Base-by-base conservation (phyloP, 1,139 yeast species). In the Yamadazyma blattariae region DNA sequence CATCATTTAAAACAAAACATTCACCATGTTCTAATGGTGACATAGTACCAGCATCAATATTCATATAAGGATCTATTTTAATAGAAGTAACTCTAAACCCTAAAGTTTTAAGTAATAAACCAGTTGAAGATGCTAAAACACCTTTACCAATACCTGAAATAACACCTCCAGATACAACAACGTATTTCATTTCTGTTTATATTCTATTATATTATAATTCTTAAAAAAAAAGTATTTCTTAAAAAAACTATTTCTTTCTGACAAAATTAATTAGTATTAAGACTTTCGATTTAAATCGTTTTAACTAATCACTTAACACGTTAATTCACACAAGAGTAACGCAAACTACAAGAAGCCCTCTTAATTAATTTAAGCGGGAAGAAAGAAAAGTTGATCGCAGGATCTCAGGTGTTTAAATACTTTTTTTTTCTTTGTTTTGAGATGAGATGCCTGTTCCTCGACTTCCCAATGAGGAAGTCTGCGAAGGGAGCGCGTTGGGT, bases 21-120 rank as follows among this genome's bases (percentile, higher is more conserved):
- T 92, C 99, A 46, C 99, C 99, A 58, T 92, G 99, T 62, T 92
- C 99, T 58, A 92, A 73, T 17, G 99, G 99, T 29, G 96, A 87
- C 98, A 92, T 92, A 36, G 99, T 92, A 52, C 99, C 99, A 31
- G 99, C 99, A 67, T 92, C 99, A 49, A 92, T 88, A 67, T 92
- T 92, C 95, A 92, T 87, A 67, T 92, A 92, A 29, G 99, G 99
- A 68, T 92, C 99, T 56, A 92, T 92, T 64, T 92, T 92, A 70
- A 94, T 92, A 12, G 97, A 89, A 5, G 98, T 90, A 42, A 90
- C 98, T 60, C 95, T 82, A 54, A 85, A 75, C 37, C 99, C 99
- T 45, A 88, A 67, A 36, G 98, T 90, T 66, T 94, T 94, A 64
- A 94, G 77, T 49, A 92, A 67, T 64, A 94, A 79, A 40, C 99